phyloP scores from a whole-genome alignment of 1,284 basidiomycete species.

The Abortiporus biennis region DNA sequence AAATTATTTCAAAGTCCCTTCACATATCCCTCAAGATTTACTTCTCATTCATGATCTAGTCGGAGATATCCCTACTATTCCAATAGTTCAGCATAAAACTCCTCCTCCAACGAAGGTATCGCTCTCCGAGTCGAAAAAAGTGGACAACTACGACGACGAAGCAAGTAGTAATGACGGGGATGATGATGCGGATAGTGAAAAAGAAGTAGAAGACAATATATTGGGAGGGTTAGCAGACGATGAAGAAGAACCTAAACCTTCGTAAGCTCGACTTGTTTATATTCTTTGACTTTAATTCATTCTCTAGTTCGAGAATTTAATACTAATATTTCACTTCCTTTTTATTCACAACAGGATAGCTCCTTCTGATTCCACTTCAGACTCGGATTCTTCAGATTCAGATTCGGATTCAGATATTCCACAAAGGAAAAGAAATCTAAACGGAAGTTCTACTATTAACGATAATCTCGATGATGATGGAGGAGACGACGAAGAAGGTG shows the following conservation, averaged over 20 bases:
- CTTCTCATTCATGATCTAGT: slow-evolving; percentile 65
- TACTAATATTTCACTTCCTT: no score
- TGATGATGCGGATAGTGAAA: slow-evolving; percentile 44
- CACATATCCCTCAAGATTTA: slow-evolving; percentile 61
- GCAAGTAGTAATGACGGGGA: slow-evolving; percentile 29
- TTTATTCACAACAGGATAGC: neutral
- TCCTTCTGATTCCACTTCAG: slow-evolving; percentile 3
- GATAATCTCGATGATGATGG: slow-evolving; percentile 19
- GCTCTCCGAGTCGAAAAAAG: neutral
- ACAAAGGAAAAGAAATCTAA: slow-evolving; percentile 18
- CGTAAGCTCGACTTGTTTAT: slow-evolving; percentile 10
- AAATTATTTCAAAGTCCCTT: slow-evolving; percentile 50
- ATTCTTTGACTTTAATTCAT: neutral
- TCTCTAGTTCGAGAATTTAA: neutral
- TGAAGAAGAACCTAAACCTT: slow-evolving; percentile 17
- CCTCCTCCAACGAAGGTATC: slow-evolving; percentile 4
- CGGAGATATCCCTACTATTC: slow-evolving; percentile 26
- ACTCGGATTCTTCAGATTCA: slow-evolving; percentile 33
- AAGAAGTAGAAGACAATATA: slow-evolving; percentile 62
- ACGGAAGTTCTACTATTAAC: slow-evolving; percentile 14
- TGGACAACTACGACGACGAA: slow-evolving; percentile 23
- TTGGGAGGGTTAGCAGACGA: slow-evolving; percentile 32
- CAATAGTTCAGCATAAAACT: slow-evolving; percentile 3
- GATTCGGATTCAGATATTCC: slow-evolving; percentile 35
- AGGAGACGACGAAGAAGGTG: slow-evolving; percentile 47